Percentiles rank a stretch among this genome's conserved stretches.
These are phyloP conservation scores for Jimgerdemannia lactiflua DNA, from an alignment of 192 early-diverging fungal species.

Conservation along the genomic window DNA sequence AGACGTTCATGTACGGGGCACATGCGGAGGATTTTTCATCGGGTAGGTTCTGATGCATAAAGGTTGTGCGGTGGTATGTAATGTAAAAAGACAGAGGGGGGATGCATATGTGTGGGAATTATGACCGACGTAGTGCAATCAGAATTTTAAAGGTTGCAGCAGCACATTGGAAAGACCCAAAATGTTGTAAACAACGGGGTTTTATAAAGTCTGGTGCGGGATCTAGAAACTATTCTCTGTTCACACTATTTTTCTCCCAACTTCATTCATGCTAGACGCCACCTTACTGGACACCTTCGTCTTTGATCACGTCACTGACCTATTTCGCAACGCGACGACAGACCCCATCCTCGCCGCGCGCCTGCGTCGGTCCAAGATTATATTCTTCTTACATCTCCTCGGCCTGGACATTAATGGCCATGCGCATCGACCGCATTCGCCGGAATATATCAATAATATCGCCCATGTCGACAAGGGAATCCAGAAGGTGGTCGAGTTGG, in stretches of 20 bases:
- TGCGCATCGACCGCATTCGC: slow-evolving; percentile 76
- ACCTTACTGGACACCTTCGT: slow-evolving; percentile 89
- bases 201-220: too few species aligned
- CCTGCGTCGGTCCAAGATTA: slow-evolving; percentile 72
- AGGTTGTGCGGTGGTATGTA: not conserved
- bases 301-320: slow-evolving; percentile 74
- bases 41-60: slow-evolving; percentile 31
- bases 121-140: too few species aligned
- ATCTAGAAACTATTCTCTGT: not conserved
- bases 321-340: slow-evolving; percentile 56
- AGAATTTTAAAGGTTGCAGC: too few species aligned
- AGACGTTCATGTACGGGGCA: slow-evolving; percentile 87
- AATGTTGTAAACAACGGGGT: too few species aligned
- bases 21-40: slow-evolving; percentile 89
- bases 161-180: too few species aligned
- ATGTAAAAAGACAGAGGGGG: too few species aligned
- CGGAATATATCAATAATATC: slow-evolving; percentile 89
- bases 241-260: not conserved
- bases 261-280: slow-evolving; percentile 56
- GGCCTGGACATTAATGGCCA: slow-evolving; percentile 97
- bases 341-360: slow-evolving; percentile 46
- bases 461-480: slow-evolving; percentile 78
- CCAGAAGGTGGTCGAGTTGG: slow-evolving; percentile 57
- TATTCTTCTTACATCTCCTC: slow-evolving; percentile 94
- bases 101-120: too few species aligned